Evolutionary conservation across 345 rosid species (phyloP), one percentile per base, ranked within the genome.

Genomic region (Ceriops tagal): DNA sequence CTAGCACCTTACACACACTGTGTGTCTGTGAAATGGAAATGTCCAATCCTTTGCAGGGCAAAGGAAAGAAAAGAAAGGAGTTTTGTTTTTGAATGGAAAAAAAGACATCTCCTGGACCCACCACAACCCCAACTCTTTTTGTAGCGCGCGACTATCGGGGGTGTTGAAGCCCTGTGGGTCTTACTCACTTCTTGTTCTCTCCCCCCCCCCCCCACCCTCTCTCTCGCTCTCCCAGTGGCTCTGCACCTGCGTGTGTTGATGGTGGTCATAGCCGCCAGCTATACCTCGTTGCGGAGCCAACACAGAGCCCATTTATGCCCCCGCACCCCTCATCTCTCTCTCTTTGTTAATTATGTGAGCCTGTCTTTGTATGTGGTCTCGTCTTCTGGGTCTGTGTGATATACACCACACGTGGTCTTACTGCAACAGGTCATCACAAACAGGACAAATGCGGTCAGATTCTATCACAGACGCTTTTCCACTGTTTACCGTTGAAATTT

Each of bases 401-500:
- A 43, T 65, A 61, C 70, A 47, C 71, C 81, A 71, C 80, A 80
- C 75, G 77, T 78, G 76, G 76, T 74, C 74, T 71, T 6, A 51
- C 87, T 71, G 84, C 78, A 70, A 47, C 61, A 13, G 71, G 84
- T 71, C 72, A 60, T 74, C 63, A 66, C 53, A 66, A 78, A 74
- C 81, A 78, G 78, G 51, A 51, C 65, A 71, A 53, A 4, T 55
- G 22, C 58, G 71, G 65, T 73, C 71, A 65, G 77, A 39, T 52
- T 62, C 26, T 8, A 28, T 32, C 58, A 34, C n/a, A 11, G 19
- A 6, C 51, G 24, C 49, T 58, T 58, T 63, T 46, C 71, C 49
- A 79, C 86, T 79, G 86, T 79, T 85, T 67, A 75, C 80, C 82
- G 83, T 83, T 81, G 86, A 85, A 83, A 61, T 65, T 69, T 66